Evolutionary conservation across 371 early-diverging fungal species (phyloP).

Genomic region (Blyttiomyces sp.): DNA sequence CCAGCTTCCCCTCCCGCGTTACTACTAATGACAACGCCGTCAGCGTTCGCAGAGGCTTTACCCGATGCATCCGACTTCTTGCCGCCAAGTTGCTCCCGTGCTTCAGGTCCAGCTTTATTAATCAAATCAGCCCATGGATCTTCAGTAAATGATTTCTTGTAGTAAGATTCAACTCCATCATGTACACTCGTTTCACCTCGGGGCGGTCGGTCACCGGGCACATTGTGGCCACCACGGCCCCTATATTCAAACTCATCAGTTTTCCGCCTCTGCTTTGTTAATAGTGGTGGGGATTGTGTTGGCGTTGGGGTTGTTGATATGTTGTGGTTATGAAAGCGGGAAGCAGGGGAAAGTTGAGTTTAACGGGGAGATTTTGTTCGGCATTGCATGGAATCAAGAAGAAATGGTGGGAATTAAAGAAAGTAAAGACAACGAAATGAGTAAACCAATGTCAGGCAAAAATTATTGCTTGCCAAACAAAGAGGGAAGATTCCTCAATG

Average conservation of each 20-base stretch:
- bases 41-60: too few species aligned
- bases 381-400: not conserved
- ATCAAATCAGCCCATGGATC: constrained; percentile 27
- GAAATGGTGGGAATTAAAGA: not conserved
- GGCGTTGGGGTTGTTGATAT: not conserved
- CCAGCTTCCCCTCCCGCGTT: too few species aligned
- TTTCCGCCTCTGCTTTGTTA: not conserved
- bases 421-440: not conserved
- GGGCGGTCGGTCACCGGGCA: too few species aligned
- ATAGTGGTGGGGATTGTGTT: not conserved
- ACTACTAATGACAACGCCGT: too few species aligned
- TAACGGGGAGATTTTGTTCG: not conserved
- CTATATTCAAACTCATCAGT: too few species aligned
- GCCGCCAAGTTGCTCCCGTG: not conserved
- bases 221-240: too few species aligned
- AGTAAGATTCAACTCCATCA: constrained; percentile 25
- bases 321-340: not conserved
- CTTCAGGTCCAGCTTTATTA: not conserved
- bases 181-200: not conserved
- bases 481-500: not conserved
- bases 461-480: too few species aligned
- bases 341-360: not conserved
- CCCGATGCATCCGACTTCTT: too few species aligned
- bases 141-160: constrained; percentile 20
- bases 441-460: too few species aligned